Base-by-base conservation (phyloP, 805 yeast genomes). In the Blastobotrys muscicola region DNA sequence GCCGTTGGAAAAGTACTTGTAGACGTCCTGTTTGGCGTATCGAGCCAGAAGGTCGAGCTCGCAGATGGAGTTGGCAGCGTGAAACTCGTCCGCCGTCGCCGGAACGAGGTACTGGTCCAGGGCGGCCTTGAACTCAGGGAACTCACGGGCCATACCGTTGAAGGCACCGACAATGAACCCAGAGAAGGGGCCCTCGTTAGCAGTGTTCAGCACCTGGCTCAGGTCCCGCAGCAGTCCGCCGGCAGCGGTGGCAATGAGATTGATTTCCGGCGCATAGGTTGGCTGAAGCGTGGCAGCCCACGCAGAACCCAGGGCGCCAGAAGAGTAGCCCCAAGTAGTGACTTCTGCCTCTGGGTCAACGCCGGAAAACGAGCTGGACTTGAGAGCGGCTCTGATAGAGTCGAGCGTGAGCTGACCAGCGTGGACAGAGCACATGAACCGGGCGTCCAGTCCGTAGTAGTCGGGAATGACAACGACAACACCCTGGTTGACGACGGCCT, bases 221-320 rank as follows among this genome's bases (percentile, higher is more conserved):
- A 50, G 32, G 33, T 54, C 48, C 5, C 42, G 47, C 12, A 53
- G 50, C 13, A 44, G 46, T 11, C 57, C 57, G n/a, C 57, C 57
- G 29, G 53, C 34, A 3, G 60, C 58, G 15, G 45, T 48, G 10
- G 53, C 61, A 4, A 39, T 42, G 30, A 57, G 43, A 38, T 45
- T 44, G 33, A 57, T 42, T 8, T 57, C 60, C 8, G 60, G 58
- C 1, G 61, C 60, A 39, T 56, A 55, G 8, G 47, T 8, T 4
- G 40, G 44, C 12, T 45, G 53, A 29, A 54, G 48, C 41, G 52
- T 50, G 2, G 54, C 54, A 33, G 58, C 57, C 59, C 59, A 55
- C 9, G 53, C 59, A 16, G 87, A 20, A 11, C 59, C 60, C 23
- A 51, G 29, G 3, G 57, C 45, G 30, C 58, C 58, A 3, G 56